Base-by-base conservation (phyloP, 306 rosid species). In the Vigna mungo region DNA sequence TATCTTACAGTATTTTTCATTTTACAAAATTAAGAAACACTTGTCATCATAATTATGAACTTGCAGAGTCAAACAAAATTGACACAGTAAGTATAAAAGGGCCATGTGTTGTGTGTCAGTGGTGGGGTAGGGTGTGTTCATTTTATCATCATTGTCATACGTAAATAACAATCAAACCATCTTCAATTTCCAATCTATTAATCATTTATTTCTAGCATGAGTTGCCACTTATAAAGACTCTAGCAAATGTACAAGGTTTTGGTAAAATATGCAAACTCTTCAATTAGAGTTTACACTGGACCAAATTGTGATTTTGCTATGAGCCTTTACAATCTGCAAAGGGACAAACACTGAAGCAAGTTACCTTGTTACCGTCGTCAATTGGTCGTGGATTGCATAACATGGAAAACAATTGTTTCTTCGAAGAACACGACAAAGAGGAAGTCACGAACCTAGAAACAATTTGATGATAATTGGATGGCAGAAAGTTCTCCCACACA, bases 401-500 rank as follows among this genome's bases (percentile, higher is more conserved):
- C 68, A 52, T 68, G 84, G 80, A 36, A 79, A 82, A 86, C 59
- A 86, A 16, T 7, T 88, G 83, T 58, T 91, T 90, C 78, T 55
- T 78, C 16, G 93, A 79, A 0, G 81, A 79, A 77, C 51, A 87
- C 9, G 43, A 2, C 9, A 89, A 14, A 0, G 91, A 85, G 7
- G 76, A 92, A 16, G 15, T 17, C 61, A 79, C 84, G 16, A 89
- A 23, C 80, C 87, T 89, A 41, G 85, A 81, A 41, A 89, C 46
- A 65, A 89, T 82, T 55, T 70, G 54, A 9, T 37, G 4, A 68
- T 39, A 78, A 76, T 86, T 76, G 0, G 75, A 52, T 11, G 96
- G 94, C 58, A 91, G 54, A 74, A 91, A 80, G 14, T 66, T 86
- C 32, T 75, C 74, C 91, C 93, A 91, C 2, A 88, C 74, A 3